Conservation (phyloP, 2,329 filamentous ascomycete genomes). For the Trichoderma afroharzianum region DNA sequence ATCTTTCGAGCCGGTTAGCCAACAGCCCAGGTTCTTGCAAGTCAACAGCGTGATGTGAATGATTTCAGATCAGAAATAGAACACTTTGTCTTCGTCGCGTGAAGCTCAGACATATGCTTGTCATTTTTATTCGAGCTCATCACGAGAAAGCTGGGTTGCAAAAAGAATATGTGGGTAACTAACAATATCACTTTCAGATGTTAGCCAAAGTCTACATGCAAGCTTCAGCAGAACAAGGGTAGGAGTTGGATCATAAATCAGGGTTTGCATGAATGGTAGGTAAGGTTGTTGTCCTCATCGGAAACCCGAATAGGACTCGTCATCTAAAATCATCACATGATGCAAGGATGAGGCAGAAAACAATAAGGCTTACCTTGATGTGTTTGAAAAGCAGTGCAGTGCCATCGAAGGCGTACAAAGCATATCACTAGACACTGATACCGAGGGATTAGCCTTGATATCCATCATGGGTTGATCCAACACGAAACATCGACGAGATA, state of each 20-base stretch:
- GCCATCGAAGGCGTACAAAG: background rate
- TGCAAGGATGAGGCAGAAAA: background rate
- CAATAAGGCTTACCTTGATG: slow-evolving; percentile 4
- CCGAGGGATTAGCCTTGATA: background rate
- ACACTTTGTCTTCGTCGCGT: slow-evolving; percentile 43
- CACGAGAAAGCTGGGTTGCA: slow-evolving; percentile 45
- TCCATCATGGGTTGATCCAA: background rate
- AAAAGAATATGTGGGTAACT: slow-evolving; percentile 23
- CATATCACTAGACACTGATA: slow-evolving; percentile 19
- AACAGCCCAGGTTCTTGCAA: slow-evolving; percentile 7
- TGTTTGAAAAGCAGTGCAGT: background rate
- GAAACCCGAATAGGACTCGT: slow-evolving; percentile 73
- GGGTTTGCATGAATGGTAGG: slow-evolving; percentile 71
- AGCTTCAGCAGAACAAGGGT: slow-evolving; percentile 11
- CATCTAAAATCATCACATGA: slow-evolving; percentile 56
- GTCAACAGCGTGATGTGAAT: slow-evolving; percentile 19
- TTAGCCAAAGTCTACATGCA: slow-evolving; percentile 23
- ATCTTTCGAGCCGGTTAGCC: slow-evolving; percentile 24
- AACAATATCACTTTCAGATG: slow-evolving; percentile 16
- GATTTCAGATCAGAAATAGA: slow-evolving; percentile 30
- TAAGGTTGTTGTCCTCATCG: slow-evolving; percentile 65
- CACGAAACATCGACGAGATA: slow-evolving; percentile 16
- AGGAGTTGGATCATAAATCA: slow-evolving; percentile 29
- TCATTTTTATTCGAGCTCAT: slow-evolving; percentile 84
- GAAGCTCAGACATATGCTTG: slow-evolving; percentile 97